Conservation (phyloP, 495 filamentous ascomycete species). For the Friedmanniomyces simplex region DNA sequence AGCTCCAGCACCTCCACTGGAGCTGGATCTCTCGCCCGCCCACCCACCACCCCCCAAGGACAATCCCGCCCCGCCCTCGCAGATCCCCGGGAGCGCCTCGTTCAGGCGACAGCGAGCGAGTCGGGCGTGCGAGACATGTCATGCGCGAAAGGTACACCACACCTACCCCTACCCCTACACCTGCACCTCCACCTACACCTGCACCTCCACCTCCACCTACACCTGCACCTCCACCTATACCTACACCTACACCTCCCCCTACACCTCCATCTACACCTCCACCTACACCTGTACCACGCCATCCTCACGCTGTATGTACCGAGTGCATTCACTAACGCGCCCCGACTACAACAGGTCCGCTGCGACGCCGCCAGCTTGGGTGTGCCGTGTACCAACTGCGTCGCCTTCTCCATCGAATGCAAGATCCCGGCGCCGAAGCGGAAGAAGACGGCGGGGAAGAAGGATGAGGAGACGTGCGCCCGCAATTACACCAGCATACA, state of each 20-base stretch:
- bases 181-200: too few species aligned
- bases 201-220: too few species aligned
- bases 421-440: conserved; percentile 93
- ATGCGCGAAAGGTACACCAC: conserved; percentile 72
- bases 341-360: conserved; percentile 59
- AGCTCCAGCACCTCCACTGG: too few species aligned
- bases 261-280: too few species aligned
- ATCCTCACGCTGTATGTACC: too few species aligned
- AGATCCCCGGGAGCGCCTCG: neutral
- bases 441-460: conserved; percentile 62
- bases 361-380: conserved; percentile 96
- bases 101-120: conserved; percentile 67
- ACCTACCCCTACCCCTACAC: too few species aligned
- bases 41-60: neutral
- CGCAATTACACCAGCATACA: neutral
- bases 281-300: too few species aligned
- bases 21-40: neutral
- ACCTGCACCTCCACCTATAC: too few species aligned
- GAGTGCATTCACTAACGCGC: neutral
- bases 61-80: neutral
- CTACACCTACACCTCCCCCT: too few species aligned
- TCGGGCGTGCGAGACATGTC: conserved; percentile 91
- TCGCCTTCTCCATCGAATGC: conserved; percentile 96
- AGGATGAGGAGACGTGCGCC: conserved; percentile 60
- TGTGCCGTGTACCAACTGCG: conserved; percentile 96